phyloP scores from a whole-genome alignment of 257 asterid species.

The Capsicum baccatum region DNA sequence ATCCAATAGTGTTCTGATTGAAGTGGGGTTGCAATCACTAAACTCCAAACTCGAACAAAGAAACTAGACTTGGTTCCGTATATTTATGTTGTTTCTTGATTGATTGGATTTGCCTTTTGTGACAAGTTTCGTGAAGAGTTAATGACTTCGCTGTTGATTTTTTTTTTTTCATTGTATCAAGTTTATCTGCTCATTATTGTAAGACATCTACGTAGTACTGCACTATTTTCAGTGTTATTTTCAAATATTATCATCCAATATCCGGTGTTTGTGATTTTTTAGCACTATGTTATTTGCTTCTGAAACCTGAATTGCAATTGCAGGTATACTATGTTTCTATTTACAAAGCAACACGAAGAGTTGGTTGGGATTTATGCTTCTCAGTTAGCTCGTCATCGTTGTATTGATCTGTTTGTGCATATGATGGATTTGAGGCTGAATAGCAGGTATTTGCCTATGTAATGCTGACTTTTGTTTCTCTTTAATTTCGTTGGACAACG shows the following conservation, averaged over 20 bases:
- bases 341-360: constrained; percentile 89
- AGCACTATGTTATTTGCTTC: neutral
- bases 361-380: constrained; percentile 97
- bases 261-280: neutral
- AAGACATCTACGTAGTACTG: neutral
- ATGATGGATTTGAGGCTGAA: constrained; percentile 98
- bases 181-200: neutral
- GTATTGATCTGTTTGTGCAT: constrained; percentile 94
- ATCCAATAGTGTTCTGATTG: neutral
- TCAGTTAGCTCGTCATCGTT: constrained; percentile 92
- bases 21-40: neutral
- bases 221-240: constrained; percentile 15
- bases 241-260: neutral
- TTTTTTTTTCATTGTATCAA: neutral
- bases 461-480: constrained; percentile 3
- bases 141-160: neutral
- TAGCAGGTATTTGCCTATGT: constrained; percentile 70
- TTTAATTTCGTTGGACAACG: neutral
- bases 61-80: neutral
- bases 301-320: constrained; percentile 37
- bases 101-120: constrained; percentile 12
- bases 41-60: neutral
- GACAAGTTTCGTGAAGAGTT: constrained; percentile 2
- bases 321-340: constrained; percentile 96
- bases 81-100: neutral